phyloP scores from a whole-genome alignment of 129 eudicot genomes.

The Helianthus tuberosus region DNA sequence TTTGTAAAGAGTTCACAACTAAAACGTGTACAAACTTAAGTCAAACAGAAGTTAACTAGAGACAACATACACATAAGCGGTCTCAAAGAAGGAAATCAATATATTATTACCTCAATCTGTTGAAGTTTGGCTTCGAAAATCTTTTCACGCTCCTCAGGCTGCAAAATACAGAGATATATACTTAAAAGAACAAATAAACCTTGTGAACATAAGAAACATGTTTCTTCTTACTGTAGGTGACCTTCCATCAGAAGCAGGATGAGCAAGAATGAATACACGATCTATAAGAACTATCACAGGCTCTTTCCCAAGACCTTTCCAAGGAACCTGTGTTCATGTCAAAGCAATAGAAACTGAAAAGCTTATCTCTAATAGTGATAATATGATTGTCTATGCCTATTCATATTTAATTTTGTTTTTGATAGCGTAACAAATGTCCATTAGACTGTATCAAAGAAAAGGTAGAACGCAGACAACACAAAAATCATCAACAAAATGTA shows the following conservation, averaged over 20 bases:
- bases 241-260: slow-evolving; percentile 83
- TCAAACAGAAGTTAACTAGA: neutral
- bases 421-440: neutral
- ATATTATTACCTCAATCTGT: slow-evolving; percentile 76
- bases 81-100: slow-evolving; percentile 1
- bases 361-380: neutral
- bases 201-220: slow-evolving; percentile 9
- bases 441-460: slow-evolving; percentile 2
- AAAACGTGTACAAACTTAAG: neutral
- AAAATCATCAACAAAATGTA: neutral
- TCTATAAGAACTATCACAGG: slow-evolving; percentile 98
- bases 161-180: slow-evolving; percentile 12
- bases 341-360: slow-evolving; percentile 3
- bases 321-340: slow-evolving; percentile 69
- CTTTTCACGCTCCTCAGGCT: slow-evolving; percentile 92
- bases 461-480: neutral
- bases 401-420: neutral
- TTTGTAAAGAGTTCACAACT: slow-evolving; percentile 4
- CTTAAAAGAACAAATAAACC: slow-evolving; percentile 14
- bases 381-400: neutral
- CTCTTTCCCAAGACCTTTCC: slow-evolving; percentile 99
- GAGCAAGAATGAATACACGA: slow-evolving; percentile 89
- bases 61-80: neutral
- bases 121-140: slow-evolving; percentile 87
- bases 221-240: slow-evolving; percentile 60